These are phyloP conservation scores for Trypanosomatidae sp. DNA, from an alignment of 208 protist species.

Conservation along the genomic window DNA sequence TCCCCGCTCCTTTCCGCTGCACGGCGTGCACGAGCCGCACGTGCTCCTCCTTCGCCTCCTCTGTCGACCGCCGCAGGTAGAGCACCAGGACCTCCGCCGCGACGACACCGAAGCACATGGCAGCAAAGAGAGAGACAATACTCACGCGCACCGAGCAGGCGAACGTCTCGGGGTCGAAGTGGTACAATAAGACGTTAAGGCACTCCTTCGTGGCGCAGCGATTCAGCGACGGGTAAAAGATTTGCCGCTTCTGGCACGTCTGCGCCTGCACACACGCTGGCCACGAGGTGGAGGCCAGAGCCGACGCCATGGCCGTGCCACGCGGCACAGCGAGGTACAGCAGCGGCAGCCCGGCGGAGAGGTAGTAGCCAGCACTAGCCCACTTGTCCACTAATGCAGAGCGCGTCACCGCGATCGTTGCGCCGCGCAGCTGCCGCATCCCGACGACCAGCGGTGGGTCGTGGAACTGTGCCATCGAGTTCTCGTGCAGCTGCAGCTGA, in stretches of 20 bases:
- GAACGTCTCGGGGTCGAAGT: slow-evolving; percentile 44
- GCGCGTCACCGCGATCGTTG: slow-evolving; percentile 43
- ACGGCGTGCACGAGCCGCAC: slow-evolving; percentile 36
- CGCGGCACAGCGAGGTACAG: slow-evolving; percentile 30
- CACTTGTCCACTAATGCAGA: slow-evolving; percentile 2
- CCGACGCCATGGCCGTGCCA: slow-evolving; percentile 1
- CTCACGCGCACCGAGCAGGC: slow-evolving; percentile 30
- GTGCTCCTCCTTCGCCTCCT: slow-evolving; percentile 33
- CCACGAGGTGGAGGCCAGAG: neutral
- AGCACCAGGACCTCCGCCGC: slow-evolving; percentile 42
- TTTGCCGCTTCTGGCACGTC: slow-evolving; percentile 25
- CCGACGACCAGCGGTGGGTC: slow-evolving; percentile 55
- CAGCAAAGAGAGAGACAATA: slow-evolving; percentile 20
- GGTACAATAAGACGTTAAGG: slow-evolving; percentile 29
- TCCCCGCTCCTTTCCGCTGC: too few relatives aligned
- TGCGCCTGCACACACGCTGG: slow-evolving; percentile 1
- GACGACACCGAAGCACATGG: slow-evolving; percentile 31
- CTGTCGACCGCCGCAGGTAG: slow-evolving; percentile 27
- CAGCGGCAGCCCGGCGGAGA: slow-evolving; percentile 18
- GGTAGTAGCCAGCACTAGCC: neutral
- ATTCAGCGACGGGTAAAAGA: slow-evolving; percentile 50
- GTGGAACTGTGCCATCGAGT: slow-evolving; percentile 1
- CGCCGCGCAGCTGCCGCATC: slow-evolving; percentile 41
- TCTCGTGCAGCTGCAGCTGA: neutral
- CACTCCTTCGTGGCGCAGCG: slow-evolving; percentile 41